Base-by-base conservation (phyloP, 225 moss, liverwort and hornwort genomes). In the Physcomitrium patens region DNA sequence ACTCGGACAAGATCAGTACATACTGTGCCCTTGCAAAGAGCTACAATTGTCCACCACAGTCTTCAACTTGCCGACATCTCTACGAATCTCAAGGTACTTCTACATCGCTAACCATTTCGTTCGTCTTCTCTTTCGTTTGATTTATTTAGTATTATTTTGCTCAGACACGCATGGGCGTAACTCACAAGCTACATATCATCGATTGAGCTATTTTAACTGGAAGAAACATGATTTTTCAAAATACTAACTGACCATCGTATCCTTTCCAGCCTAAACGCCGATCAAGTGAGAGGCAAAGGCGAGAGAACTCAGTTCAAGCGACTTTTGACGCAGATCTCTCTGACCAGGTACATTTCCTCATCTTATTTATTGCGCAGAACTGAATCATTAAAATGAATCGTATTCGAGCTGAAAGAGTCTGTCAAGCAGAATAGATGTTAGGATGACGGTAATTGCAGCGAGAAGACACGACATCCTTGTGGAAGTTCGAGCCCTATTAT, bases 281-380 rank as follows among this genome's bases (percentile, higher is more conserved):
- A 73, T 79, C 37, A 2, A 66, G 10, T 20, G 68, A 70, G 53
- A 76, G 52, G 16, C 81, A 59, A 54, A 54, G 78, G 16, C 71
- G 70, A 16, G 76, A 56, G 46, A 79, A 57, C 31, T 28, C 51
- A 15, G 80, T 72, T 65, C 79, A 74, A 26, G 89, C 89, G 55
- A 75, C 77, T 50, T 77, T 79, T 58, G 89, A 89, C 24, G 84
- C 86, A 68, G 86, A 89, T 63, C 86, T 89, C 60, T 86, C 89
- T 2, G 86, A 89, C 26, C 81, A 89, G 84, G 87, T 87, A 79
- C n/a, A 16, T 26, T 20, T 64, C 18, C 23, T 69, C 1, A 11
- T 46, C 65, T 60, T 10, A 22, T 23, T 19, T 4, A 12, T 16
- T 10, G 59, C 63, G 7, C 7, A 4, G 31, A 37, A 4, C 7